Evolutionary conservation across 306 rosid species (phyloP).

Genomic region (Pachyrhizus erosus): DNA sequence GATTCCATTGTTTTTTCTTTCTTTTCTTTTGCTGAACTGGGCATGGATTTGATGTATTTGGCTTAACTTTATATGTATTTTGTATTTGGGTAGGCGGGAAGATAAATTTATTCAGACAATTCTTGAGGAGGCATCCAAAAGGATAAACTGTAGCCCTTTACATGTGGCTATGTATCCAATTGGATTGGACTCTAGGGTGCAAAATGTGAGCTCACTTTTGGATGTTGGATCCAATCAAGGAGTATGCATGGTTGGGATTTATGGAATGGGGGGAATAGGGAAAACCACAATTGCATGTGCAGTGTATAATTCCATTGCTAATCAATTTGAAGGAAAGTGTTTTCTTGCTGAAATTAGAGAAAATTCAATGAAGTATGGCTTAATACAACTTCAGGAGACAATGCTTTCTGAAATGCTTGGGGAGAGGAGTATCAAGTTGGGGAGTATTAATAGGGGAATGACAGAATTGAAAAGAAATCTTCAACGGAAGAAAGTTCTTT

Average conservation of each 20-base stretch:
- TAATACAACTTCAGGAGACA: conserved; percentile 31
- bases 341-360: conserved; percentile 27
- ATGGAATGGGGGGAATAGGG: conserved; percentile 10
- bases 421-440: conserved; percentile 14
- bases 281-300: conserved; percentile 18
- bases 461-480: conserved; percentile 1
- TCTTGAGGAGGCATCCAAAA: not conserved
- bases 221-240: conserved; percentile 28
- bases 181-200: conserved; percentile 29
- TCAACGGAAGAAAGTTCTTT: conserved; percentile 9
- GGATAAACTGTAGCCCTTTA: not conserved
- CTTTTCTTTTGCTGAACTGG: not conserved
- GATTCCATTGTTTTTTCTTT: not conserved
- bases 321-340: conserved; percentile 25
- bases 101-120: no score
- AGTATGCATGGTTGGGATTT: conserved; percentile 30
- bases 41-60: not conserved
- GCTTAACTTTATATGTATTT: no score
- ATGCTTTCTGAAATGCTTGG: conserved; percentile 29
- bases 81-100: no score
- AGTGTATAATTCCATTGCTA: conserved; percentile 23
- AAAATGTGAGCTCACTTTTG: conserved; percentile 1
- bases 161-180: conserved; percentile 20
- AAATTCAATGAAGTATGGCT: conserved; percentile 23
- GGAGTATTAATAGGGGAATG: conserved; percentile 3